Base-by-base conservation (phyloP, 2,329 filamentous ascomycete species). In the Aspergillus tubingensis region DNA sequence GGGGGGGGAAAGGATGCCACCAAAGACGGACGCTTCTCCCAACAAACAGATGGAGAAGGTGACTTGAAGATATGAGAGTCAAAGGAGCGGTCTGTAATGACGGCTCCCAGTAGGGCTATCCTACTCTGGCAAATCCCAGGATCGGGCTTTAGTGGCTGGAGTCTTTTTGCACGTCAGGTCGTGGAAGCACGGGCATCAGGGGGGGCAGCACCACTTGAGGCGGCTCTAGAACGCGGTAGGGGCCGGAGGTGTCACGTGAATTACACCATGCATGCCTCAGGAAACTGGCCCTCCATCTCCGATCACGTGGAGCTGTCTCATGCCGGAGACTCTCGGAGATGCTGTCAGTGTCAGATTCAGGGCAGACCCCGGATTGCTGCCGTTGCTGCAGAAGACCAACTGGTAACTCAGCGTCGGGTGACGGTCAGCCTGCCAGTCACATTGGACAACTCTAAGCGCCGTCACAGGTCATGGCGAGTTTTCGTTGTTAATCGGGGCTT, bases 221-320 rank as follows among this genome's bases (percentile, higher is more conserved):
- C 39, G 60, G 65, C 65, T 67, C 66, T 67, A 67, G 66, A 68
- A 68, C 66, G 59, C 65, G 58, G 57, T 63, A 60, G 61, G 60
- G 44, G 49, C 54, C 32, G 23, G 41, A 23, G n/a, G 17, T 13
- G n/a, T 13, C 64, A 68, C 63, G 63, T 66, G 65, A 60, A 39
- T 5, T 15, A 13, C n/a, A 17, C 25, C 4, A n/a, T 13, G 0
- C 15, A 10, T 27, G 25, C 25, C 25, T 50, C 23, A 50, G 25
- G 47, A 32, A 30, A 30, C 25, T 36, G 11, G 32, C 32, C 11
- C 13, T 36, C 27, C 11, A 15, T 7, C 25, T 27, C 47, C 47
- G 25, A 50, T 59, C 61, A 63, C 61, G 61, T 63, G 61, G 4
- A 15, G 47, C 10, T 30, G 47, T 30, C 47, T 13, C 30, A 50